phyloP scores from a whole-genome alignment of 148 eudicot genomes.

The Drosera capensis region DNA sequence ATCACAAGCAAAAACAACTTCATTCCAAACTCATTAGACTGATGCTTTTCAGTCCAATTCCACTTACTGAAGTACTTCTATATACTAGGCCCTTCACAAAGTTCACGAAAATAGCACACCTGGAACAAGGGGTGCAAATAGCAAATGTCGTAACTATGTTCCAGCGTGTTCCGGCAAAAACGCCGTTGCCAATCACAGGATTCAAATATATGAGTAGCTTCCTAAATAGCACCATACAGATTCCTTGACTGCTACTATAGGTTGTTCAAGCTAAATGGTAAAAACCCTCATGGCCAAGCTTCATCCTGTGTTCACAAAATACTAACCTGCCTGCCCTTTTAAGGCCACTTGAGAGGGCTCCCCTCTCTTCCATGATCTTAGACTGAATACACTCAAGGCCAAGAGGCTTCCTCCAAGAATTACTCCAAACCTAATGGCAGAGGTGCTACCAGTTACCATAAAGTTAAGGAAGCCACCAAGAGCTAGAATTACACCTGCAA shows the following conservation, averaged over 20 bases:
- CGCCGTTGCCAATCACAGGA: too few relatives aligned
- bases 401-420: slow-evolving; percentile 85
- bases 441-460: slow-evolving; percentile 70
- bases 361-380: slow-evolving; percentile 70
- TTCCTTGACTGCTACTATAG: not conserved
- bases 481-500: slow-evolving; percentile 61
- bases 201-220: too few relatives aligned
- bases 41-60: too few relatives aligned
- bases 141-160: too few relatives aligned
- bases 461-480: slow-evolving; percentile 77
- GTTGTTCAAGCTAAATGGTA: not conserved
- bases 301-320: not conserved
- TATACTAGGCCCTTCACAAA: too few relatives aligned
- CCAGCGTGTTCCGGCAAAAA: too few relatives aligned
- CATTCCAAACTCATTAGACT: too few relatives aligned
- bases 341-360: slow-evolving; percentile 31
- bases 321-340: slow-evolving; percentile 85
- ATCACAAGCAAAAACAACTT: too few relatives aligned
- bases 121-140: too few relatives aligned
- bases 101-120: too few relatives aligned
- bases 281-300: not conserved
- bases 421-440: slow-evolving; percentile 81
- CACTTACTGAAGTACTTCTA: too few relatives aligned
- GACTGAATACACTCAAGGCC: slow-evolving; percentile 69
- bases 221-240: too few relatives aligned